Percentiles rank a stretch among this genome's conserved stretches.
Evolutionary conservation across 345 rosid genomes (phyloP).

Genomic region (Hypericum perforatum): DNA sequence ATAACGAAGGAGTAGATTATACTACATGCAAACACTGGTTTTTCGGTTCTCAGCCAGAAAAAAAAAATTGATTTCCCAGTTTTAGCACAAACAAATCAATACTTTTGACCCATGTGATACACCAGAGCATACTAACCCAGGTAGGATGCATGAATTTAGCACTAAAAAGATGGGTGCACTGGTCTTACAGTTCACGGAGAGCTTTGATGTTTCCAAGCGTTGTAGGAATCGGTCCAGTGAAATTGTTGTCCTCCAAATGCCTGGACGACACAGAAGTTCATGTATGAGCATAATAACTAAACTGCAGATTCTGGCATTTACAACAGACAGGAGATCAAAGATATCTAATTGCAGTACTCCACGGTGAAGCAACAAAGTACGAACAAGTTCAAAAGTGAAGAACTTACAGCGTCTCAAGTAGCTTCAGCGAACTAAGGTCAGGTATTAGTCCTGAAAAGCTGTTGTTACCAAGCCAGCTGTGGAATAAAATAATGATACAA

Average conservation of each 20-base stretch:
- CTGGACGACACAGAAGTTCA: slow-evolving; percentile 25
- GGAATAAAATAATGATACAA: slow-evolving; percentile 15
- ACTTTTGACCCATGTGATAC: no score
- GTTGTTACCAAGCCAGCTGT: slow-evolving; percentile 75
- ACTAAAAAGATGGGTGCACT: background rate
- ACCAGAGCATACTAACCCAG: slow-evolving; percentile 9
- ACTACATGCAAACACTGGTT: no score
- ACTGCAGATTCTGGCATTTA: background rate
- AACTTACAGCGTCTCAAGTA: slow-evolving; percentile 56
- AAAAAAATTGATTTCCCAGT: no score
- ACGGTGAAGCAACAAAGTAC: no score
- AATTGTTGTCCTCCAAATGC: slow-evolving; percentile 69
- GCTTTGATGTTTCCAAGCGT: slow-evolving; percentile 41
- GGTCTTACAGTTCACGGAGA: slow-evolving; percentile 69
- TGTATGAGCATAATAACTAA: slow-evolving; percentile 11
- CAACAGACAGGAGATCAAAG: no score
- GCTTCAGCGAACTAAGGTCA: slow-evolving; percentile 47
- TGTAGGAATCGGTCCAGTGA: slow-evolving; percentile 53
- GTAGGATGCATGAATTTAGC: no score
- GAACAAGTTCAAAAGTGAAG: background rate
- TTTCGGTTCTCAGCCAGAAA: no score
- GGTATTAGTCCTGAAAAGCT: slow-evolving; percentile 62
- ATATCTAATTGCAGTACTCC: no score
- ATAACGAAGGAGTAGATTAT: no score
- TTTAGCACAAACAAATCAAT: no score